Percentiles rank a stretch among this genome's conserved stretches.
phyloP scores from a whole-genome alignment of 2,329 filamentous ascomycete species.

The Penicillium paneum region DNA sequence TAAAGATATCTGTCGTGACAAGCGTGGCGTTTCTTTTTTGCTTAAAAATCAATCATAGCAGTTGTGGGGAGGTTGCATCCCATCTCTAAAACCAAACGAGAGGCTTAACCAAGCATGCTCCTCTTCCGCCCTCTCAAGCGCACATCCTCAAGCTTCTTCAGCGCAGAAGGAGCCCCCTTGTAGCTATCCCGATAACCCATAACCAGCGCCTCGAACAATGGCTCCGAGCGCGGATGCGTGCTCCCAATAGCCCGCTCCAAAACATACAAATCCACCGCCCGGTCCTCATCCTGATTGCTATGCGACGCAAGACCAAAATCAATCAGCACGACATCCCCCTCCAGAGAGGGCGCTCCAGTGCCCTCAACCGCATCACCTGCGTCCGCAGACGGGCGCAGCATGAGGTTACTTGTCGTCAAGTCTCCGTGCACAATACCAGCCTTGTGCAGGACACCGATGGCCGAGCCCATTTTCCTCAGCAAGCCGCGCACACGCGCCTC shows the following conservation, averaged over 20 bases:
- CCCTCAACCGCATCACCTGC: constrained; percentile 14
- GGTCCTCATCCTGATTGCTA: constrained; percentile 80
- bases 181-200: constrained; percentile 70
- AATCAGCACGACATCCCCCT: constrained; percentile 82
- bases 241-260: constrained; percentile 91
- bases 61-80: constrained; percentile 3
- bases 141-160: constrained; percentile 86
- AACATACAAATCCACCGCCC: constrained; percentile 94
- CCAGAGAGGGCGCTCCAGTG: constrained; percentile 34
- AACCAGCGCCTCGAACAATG: constrained; percentile 70
- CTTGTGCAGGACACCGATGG: constrained; percentile 73
- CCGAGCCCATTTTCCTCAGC: constrained; percentile 67
- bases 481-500: constrained; percentile 57
- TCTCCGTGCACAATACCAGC: constrained; percentile 92
- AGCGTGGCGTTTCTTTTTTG: constrained; percentile 22
- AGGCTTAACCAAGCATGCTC: constrained; percentile 81
- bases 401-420: constrained; percentile 95
- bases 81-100: constrained; percentile 9
- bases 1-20: constrained; percentile 14
- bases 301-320: constrained; percentile 90
- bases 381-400: constrained; percentile 57
- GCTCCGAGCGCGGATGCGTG: constrained; percentile 83
- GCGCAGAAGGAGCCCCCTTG: constrained; percentile 68
- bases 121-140: constrained; percentile 91
- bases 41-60: constrained; percentile 13